Base-by-base conservation (phyloP, 164 flowering plant genomes). In the Santalum album region DNA sequence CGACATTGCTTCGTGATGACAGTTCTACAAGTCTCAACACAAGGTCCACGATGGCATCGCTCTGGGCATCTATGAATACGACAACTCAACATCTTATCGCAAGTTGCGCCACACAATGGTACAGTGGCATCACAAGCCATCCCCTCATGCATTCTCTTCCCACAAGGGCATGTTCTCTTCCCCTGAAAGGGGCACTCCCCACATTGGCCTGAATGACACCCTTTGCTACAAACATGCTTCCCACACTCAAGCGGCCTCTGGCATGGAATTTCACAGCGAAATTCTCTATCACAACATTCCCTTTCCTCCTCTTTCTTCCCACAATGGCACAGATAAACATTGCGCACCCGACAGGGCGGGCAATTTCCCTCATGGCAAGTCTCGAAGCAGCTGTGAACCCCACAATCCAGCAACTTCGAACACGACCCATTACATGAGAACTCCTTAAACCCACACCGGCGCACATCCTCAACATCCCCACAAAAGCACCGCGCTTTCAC, bases 121-220 rank as follows among this genome's bases (percentile, higher is more conserved):
- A 58, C 78, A 0, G 48, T 45, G 45, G 68, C 88, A 72, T 91
- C 95, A 66, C 96, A 91, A 49, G 85, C 55, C 75, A 88, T 70
- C 42, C 88, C 96, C 60, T 80, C 80, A 59, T 87, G 65, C 14
- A 61, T 70, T 44, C 59, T 76, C 76, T 77, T 86, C 39, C 98
- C 96, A 71, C 98, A 91, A 0, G 98, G 96, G 54, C 98, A 91
- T 0, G 74, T 67, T 59, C 90, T 67, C 74, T 67, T 82, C 61
- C 98, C 98, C 56, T 78, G 82, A 60, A 77, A 62, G 0, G 90
- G 95, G 54, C 98, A 91, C 2, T 57, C 72, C 0, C 92, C 95
- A 67, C 98, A 91, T 15, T 55, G 58, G 18, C 85, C 95, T 0
- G 65, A 56, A 67, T 91, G 98, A 57, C 98, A 91, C 45, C 98